Evolutionary conservation across 2,329 filamentous ascomycete species (phyloP), one percentile per base, ranked within the genome.

Genomic region (Colletotrichum magnum): DNA sequence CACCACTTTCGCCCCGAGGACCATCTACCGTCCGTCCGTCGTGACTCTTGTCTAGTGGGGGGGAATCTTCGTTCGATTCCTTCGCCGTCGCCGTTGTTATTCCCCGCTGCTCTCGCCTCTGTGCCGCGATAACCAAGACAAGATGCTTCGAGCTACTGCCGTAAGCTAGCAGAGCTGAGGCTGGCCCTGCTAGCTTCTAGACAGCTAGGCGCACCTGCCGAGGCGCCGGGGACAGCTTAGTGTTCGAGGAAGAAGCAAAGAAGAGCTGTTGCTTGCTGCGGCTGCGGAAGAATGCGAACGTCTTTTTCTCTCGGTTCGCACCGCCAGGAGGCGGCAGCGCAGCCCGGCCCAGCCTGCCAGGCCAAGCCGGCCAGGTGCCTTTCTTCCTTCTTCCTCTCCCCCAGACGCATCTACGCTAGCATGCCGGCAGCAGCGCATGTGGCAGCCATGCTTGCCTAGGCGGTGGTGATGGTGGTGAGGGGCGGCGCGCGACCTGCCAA

Each of bases 401-500:
- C 48, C 48, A 54, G 48, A 61, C 57, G 48, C 65, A 68, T 59
- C 21, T 59, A 24, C 21, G 21, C 21, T 24, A 48, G 54, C 53
- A 64, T 52, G 66, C 66, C 66, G 61, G 66, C 61, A 64, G 54
- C 61, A 58, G 41, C 45, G 67, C 62, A 67, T 69, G 43, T 64
- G 62, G 67, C 36, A 57, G 57, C 56, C 67, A 66, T 62, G 48
- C 63, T 48, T 43, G 58, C 64, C 39, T 47, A 59, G 36, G 54
- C 54, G 24, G 54, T 54, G 24, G 24, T 6, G 24, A 26, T 58
- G 52, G 45, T 52, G 45, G 66, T 63, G 64, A 58, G 32, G 32
- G 41, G 41, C 47, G 32, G 32, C 10, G 41, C 47, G 21, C 59
- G 45, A 47, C 39, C 65, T 64, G 65, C 39, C 65, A 58, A 41